Evolutionary conservation across 2,329 filamentous ascomycete species (phyloP).

Genomic region (Apiospora marii): DNA sequence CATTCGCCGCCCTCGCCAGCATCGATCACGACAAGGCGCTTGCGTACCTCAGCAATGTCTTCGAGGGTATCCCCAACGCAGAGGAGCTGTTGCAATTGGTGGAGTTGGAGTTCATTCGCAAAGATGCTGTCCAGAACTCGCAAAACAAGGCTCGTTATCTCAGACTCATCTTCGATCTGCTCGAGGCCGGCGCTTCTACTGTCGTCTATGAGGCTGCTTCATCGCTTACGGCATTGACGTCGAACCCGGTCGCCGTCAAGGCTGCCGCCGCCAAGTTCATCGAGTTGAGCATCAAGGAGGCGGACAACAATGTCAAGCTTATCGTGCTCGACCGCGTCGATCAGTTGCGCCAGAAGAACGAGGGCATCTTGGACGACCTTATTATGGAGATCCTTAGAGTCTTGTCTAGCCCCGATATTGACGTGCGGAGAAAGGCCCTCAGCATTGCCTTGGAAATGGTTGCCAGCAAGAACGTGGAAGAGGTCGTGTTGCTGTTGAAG

Average conservation of each 20-base stretch:
- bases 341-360: slow-evolving; percentile 84
- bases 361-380: slow-evolving; percentile 89
- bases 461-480: slow-evolving; percentile 97
- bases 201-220: slow-evolving; percentile 98
- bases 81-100: slow-evolving; percentile 93
- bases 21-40: slow-evolving; percentile 95
- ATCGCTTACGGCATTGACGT: slow-evolving; percentile 90
- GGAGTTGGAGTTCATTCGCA: slow-evolving; percentile 96
- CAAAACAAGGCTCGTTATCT: slow-evolving; percentile 97
- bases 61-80: slow-evolving; percentile 92
- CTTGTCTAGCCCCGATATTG: slow-evolving; percentile 92
- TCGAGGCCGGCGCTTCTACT: slow-evolving; percentile 91
- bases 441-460: slow-evolving; percentile 96
- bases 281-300: slow-evolving; percentile 95
- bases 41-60: slow-evolving; percentile 85
- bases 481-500: slow-evolving; percentile 94
- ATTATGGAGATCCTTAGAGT: slow-evolving; percentile 98
- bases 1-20: slow-evolving; percentile 87
- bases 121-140: slow-evolving; percentile 92
- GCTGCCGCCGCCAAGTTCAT: slow-evolving; percentile 96
- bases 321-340: slow-evolving; percentile 96
- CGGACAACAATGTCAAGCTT: slow-evolving; percentile 98
- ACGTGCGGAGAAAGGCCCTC: slow-evolving; percentile 91
- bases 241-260: slow-evolving; percentile 96
- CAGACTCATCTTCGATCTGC: slow-evolving; percentile 92